A percentile compares a stretch with the other conserved stretches of the same genome.
phyloP scores from a whole-genome alignment of 345 rosid species.

The Lepidium africanum region DNA sequence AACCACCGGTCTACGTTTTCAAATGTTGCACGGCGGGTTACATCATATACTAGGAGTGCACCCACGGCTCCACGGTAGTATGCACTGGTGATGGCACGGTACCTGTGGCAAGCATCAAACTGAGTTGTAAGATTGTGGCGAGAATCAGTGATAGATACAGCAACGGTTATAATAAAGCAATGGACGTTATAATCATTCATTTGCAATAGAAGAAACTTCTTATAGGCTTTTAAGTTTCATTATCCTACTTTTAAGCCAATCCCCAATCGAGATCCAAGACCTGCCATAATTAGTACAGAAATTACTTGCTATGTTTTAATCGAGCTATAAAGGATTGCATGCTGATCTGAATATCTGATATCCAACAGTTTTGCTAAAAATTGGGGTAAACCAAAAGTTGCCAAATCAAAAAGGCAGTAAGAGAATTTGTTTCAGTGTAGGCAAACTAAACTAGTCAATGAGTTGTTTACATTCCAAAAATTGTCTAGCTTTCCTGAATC shows the following conservation, averaged over 20 bases:
- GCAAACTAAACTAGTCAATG: neutral
- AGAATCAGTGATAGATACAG: neutral
- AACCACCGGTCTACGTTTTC: constrained; percentile 70
- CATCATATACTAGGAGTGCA: constrained; percentile 61
- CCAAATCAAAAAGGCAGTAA: neutral
- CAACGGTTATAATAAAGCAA: neutral
- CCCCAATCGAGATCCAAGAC: neutral
- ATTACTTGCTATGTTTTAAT: neutral
- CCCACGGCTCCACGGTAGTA: constrained; percentile 73
- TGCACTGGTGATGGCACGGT: constrained; percentile 69
- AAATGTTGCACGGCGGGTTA: constrained; percentile 57
- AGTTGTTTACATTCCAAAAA: neutral
- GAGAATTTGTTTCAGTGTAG: neutral
- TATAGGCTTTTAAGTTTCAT: neutral
- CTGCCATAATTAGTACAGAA: neutral
- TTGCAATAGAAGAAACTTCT: neutral
- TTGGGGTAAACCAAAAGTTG: neutral
- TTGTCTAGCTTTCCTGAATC: neutral
- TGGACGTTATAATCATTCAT: neutral
- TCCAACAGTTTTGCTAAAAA: neutral
- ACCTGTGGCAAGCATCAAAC: constrained; percentile 27
- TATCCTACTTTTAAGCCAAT: neutral
- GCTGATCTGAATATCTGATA: neutral
- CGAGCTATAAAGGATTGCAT: neutral
- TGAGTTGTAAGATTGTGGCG: neutral